Base-by-base conservation (phyloP, 805 yeast species). In the Nakazawaea ambrosiae region DNA sequence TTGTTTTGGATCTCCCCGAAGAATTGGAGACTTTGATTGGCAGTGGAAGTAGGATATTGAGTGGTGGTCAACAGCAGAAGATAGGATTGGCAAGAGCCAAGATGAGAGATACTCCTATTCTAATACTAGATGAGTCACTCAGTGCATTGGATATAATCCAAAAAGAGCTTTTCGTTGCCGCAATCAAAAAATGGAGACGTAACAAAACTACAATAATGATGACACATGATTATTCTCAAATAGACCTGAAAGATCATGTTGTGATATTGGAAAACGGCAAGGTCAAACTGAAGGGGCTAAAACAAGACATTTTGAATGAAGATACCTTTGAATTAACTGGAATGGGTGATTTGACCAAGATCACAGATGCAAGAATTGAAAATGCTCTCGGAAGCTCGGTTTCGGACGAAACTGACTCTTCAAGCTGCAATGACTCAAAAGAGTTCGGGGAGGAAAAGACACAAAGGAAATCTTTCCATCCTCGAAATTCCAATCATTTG, bases 21-120 rank as follows among this genome's bases (percentile, higher is more conserved):
- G 86, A 89, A 0, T 25, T 75, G 3, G 66, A 81, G 14, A 74
- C 84, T 0, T 43, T 51, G 3, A 45, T 85, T 7, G 73, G 78
- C 0, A 49, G 51, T 2, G 58, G 62, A 0, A 46, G 49, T 10
- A 73, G 75, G 3, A 49, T 65, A 2, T 60, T 90, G 7, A 85
- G 96, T 45, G 97, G 97, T 4, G 99, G 99, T 0, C 96, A 92
- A 54, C 73, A 69, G 39, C 98, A 92, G 57, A 65, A 89, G 43
- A 65, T 92, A 2, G 82, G 90, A 0, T 50, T 92, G 20, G 96
- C 97, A 0, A 67, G 97, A 38, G 97, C 97, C 0, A 67, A 66
- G 39, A 41, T 88, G 3, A 66, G 86, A 44, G 71, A 92, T 49
- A 58, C 94, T 0, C 85, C 89, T 0, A 69, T 92, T 4, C 58